These are phyloP conservation scores for Calonectria naviculata DNA, from an alignment of 2,329 filamentous ascomycete genomes.

Conservation along the genomic window DNA sequence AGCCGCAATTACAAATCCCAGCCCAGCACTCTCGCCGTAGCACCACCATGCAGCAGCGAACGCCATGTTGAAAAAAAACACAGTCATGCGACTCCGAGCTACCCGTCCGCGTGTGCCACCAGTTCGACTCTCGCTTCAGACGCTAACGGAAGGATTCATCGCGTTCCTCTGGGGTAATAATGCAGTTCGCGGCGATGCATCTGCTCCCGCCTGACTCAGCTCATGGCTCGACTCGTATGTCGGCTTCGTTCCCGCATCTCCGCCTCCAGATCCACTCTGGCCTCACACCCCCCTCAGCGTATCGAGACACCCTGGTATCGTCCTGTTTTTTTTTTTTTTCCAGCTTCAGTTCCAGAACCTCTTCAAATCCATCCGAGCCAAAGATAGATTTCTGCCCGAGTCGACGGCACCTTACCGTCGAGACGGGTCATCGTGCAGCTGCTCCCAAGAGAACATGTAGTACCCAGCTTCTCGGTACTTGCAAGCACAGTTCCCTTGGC, in stretches of 20 bases:
- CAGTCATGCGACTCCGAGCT: background rate
- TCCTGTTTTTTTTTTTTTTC: too few species aligned
- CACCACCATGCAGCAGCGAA: background rate
- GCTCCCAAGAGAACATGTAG: background rate
- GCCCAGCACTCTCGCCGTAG: background rate
- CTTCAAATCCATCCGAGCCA: background rate
- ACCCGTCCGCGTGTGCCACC: background rate
- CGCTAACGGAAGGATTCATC: background rate
- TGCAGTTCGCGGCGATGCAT: background rate
- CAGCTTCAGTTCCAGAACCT: background rate
- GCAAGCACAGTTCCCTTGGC: background rate
- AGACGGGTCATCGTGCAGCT: background rate
- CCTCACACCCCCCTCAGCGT: background rate
- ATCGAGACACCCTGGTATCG: background rate
- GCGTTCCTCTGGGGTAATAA: background rate
- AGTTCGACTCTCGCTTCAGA: background rate
- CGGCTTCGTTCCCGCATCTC: constrained; percentile 37
- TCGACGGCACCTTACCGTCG: background rate
- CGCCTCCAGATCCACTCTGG: constrained; percentile 16
- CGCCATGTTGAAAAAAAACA: background rate
- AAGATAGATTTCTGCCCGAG: background rate
- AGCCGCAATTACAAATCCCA: background rate
- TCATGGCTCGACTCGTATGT: background rate
- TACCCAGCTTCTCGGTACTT: constrained; percentile 9
- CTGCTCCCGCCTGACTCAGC: constrained; percentile 1